Conservation (phyloP, 106 monocot genomes). For the Platanthera zijinensis region DNA sequence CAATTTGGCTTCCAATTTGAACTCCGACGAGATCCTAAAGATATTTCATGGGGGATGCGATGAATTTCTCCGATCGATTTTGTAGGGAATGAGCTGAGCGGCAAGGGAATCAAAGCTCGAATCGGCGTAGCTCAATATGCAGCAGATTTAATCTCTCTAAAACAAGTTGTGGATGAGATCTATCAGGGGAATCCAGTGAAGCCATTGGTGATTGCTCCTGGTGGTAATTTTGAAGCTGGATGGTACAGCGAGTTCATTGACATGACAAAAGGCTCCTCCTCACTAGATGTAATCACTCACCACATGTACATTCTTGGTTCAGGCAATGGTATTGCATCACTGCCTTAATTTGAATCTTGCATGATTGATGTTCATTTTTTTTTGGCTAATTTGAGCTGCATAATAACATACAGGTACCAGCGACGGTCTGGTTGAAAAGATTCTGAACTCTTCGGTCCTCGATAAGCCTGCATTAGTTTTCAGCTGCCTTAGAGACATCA, state of each 20-base stretch:
- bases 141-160: constrained; percentile 51
- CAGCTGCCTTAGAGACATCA: constrained; percentile 43
- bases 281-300: constrained; percentile 23
- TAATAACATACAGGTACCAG: constrained; percentile 40
- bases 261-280: constrained; percentile 47
- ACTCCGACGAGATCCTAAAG: too few species aligned
- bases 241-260: constrained; percentile 59
- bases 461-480: constrained; percentile 47
- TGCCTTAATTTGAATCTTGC: too few species aligned
- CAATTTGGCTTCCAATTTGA: too few species aligned
- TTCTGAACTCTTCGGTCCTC: constrained; percentile 68
- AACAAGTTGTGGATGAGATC: constrained; percentile 35
- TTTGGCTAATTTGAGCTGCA: neutral
- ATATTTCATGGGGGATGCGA: too few species aligned
- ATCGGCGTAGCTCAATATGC: constrained; percentile 64
- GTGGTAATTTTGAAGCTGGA: constrained; percentile 61
- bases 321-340: constrained; percentile 26
- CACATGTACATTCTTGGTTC: constrained; percentile 80
- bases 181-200: constrained; percentile 39
- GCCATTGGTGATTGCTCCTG: constrained; percentile 70
- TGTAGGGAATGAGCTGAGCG: constrained; percentile 18
- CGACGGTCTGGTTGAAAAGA: constrained; percentile 55
- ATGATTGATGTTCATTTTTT: neutral
- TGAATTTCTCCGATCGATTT: too few species aligned
- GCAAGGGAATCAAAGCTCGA: constrained; percentile 56